Conservation (phyloP, 805 yeast genomes). For the Kodamaea jinghongensis region DNA sequence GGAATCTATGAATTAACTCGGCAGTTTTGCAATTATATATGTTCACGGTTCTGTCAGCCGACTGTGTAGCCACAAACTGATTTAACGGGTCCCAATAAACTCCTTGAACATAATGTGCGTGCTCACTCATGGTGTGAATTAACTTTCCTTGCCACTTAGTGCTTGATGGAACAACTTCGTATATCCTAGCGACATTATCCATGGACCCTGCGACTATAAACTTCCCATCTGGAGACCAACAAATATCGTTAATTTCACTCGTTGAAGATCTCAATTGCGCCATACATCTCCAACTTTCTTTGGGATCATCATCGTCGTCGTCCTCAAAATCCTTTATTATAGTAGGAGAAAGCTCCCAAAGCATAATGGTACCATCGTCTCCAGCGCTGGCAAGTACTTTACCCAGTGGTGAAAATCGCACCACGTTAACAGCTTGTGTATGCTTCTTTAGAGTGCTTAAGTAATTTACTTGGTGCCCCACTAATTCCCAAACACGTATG, state of each 20-base stretch:
- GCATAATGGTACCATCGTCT: slow-evolving; percentile 85
- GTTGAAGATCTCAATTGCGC: slow-evolving; percentile 57
- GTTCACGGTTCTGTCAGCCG: slow-evolving; percentile 82
- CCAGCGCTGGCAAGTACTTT: slow-evolving; percentile 82
- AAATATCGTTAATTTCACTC: slow-evolving; percentile 83
- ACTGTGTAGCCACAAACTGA: slow-evolving; percentile 76
- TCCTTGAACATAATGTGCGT: slow-evolving; percentile 91
- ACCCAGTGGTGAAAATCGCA: slow-evolving; percentile 74
- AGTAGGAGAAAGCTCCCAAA: slow-evolving; percentile 67
- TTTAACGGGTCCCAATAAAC: slow-evolving; percentile 92
- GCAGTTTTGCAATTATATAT: slow-evolving; percentile 40
- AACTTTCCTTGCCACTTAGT: slow-evolving; percentile 45
- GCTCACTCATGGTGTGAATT: slow-evolving; percentile 63
- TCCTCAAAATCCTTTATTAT: slow-evolving; percentile 60
- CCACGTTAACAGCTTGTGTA: slow-evolving; percentile 92
- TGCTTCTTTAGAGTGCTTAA: slow-evolving; percentile 81
- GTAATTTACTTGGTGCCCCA: slow-evolving; percentile 53
- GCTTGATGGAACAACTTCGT: slow-evolving; percentile 26
- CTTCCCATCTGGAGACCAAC: slow-evolving; percentile 87
- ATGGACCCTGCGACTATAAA: slow-evolving; percentile 85
- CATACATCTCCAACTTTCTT: slow-evolving; percentile 68
- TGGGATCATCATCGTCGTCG: slow-evolving; percentile 41
- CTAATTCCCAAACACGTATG: slow-evolving; percentile 56
- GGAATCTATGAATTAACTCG: slow-evolving; percentile 13
- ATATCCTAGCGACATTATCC: slow-evolving; percentile 80